Percentiles rank a stretch among this genome's conserved stretches.
These are phyloP conservation scores for Fagus sylvatica DNA, from an alignment of 306 rosid species.

Conservation along the genomic window DNA sequence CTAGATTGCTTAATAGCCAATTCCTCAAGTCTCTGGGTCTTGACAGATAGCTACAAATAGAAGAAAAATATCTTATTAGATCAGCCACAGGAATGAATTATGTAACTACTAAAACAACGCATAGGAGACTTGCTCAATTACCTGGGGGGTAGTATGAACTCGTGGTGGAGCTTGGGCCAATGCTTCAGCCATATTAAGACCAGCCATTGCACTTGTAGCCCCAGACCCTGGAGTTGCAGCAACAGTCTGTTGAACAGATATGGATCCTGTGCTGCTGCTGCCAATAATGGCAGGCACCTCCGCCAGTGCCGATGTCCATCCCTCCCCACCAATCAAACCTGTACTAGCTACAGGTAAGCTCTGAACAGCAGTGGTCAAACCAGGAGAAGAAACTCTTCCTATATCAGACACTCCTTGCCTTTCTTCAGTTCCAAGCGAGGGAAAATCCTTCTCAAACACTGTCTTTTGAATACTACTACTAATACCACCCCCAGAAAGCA, in stretches of 20 bases:
- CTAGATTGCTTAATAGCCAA: constrained; percentile 94
- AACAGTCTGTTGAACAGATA: constrained; percentile 55
- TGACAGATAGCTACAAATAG: constrained; percentile 55
- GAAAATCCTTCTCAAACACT: constrained; percentile 93
- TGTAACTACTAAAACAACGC: constrained; percentile 8
- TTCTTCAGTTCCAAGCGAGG: constrained; percentile 92
- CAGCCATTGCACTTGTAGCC: constrained; percentile 49
- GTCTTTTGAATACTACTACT: constrained; percentile 66
- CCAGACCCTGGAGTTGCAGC: constrained; percentile 47
- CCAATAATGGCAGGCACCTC: constrained; percentile 79
- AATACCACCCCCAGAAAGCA: constrained; percentile 55
- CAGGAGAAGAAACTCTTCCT: constrained; percentile 84
- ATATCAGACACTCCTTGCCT: constrained; percentile 68
- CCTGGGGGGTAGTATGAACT: constrained; percentile 77
- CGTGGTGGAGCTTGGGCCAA: constrained; percentile 85
- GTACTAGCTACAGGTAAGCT: constrained; percentile 75
- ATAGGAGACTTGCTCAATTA: constrained; percentile 33
- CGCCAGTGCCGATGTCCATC: constrained; percentile 93
- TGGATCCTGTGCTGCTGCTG: constrained; percentile 60
- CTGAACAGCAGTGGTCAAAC: constrained; percentile 74
- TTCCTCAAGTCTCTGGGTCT: constrained; percentile 98
- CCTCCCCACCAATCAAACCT: constrained; percentile 90
- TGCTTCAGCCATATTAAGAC: constrained; percentile 99
- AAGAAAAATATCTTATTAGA: constrained; percentile 15
- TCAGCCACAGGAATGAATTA: constrained; percentile 15